Conservation (phyloP, 2,329 filamentous ascomycete species). For the Berkeleyomyces basicola region DNA sequence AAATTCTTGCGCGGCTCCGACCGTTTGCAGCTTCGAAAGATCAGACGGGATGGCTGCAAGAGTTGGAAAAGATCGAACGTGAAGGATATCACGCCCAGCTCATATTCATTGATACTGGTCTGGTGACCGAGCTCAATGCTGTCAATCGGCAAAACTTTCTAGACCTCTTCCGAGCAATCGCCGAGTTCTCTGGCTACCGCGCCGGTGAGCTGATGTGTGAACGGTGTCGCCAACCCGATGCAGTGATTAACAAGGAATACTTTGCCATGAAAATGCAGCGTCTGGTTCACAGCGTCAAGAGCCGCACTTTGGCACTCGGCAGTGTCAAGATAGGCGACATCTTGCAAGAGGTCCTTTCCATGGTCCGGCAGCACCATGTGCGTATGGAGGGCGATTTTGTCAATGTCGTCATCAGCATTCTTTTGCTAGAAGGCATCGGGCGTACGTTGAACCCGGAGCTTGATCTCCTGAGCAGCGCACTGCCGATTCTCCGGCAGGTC, state of each 20-base stretch:
- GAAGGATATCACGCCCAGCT: constrained; percentile 89
- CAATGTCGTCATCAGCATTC: constrained; percentile 89
- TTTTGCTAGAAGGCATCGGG: constrained; percentile 87
- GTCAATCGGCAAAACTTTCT: constrained; percentile 81
- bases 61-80: constrained; percentile 58
- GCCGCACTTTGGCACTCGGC: constrained; percentile 73
- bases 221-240: constrained; percentile 79
- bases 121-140: constrained; percentile 84
- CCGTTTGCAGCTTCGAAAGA: constrained; percentile 51
- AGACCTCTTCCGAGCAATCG: constrained; percentile 86
- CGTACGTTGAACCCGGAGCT: constrained; percentile 70
- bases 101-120: constrained; percentile 91
- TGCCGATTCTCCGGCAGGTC: constrained; percentile 80
- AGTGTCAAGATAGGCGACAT: constrained; percentile 96
- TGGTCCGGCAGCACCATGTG: constrained; percentile 88
- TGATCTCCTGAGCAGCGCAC: constrained; percentile 68
- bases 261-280: constrained; percentile 97
- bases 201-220: constrained; percentile 93
- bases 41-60: constrained; percentile 51
- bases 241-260: constrained; percentile 73
- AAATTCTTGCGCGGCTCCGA: constrained; percentile 63
- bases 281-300: constrained; percentile 80
- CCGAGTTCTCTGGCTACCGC: constrained; percentile 93
- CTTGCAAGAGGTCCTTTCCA: constrained; percentile 70
- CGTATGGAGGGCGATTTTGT: constrained; percentile 94